Evolutionary conservation across 1,284 basidiomycete genomes (phyloP).

Genomic region (Heliocybe sulcata): DNA sequence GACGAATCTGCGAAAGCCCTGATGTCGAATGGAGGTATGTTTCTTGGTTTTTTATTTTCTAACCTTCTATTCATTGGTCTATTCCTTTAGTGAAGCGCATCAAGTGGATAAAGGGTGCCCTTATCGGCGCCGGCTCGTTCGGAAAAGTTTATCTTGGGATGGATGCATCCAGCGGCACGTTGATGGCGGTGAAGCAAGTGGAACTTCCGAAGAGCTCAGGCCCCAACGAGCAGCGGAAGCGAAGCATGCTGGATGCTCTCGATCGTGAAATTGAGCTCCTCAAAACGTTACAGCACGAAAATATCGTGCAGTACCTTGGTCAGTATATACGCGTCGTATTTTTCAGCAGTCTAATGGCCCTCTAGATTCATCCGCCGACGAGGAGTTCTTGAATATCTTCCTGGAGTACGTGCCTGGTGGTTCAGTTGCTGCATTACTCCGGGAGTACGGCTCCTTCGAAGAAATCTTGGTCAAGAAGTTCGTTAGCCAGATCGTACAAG

Average conservation of each 20-base stretch:
- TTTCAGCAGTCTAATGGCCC: slow-evolving; percentile 3
- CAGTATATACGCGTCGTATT: slow-evolving; percentile 19
- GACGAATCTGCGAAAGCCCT: slow-evolving; percentile 49
- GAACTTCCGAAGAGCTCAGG: slow-evolving; percentile 85
- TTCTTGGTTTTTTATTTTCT: not conserved
- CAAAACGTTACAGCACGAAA: slow-evolving; percentile 92
- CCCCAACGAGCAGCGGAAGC: slow-evolving; percentile 90
- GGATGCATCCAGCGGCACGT: slow-evolving; percentile 88
- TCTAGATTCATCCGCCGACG: slow-evolving; percentile 38
- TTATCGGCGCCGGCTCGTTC: slow-evolving; percentile 96
- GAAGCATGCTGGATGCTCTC: slow-evolving; percentile 90
- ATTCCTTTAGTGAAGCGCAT: slow-evolving; percentile 25
- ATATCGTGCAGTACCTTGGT: slow-evolving; percentile 98
- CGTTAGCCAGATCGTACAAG: slow-evolving; percentile 89
- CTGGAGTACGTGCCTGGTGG: slow-evolving; percentile 98
- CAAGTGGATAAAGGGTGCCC: slow-evolving; percentile 98
- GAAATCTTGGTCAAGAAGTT: slow-evolving; percentile 93
- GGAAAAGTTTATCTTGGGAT: slow-evolving; percentile 96
- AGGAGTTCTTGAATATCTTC: slow-evolving; percentile 93
- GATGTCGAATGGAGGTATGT: slow-evolving; percentile 59
- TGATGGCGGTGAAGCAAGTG: slow-evolving; percentile 99
- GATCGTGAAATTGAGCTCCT: slow-evolving; percentile 96
- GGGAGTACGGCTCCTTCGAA: slow-evolving; percentile 96
- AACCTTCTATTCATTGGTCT: slow-evolving; percentile 14
- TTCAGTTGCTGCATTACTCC: slow-evolving; percentile 87